Percentiles rank a stretch among this genome's conserved stretches.
Evolutionary conservation across 164 flowering plant species (phyloP).

Genomic region (grape (Vitis vinifera)): ASM3070453v1 NC_081822.1:12312001-12312500

Average conservation of each 20-base stretch:
- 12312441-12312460: constrained; percentile 63
- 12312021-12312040: constrained; percentile 63
- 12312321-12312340: constrained; percentile 54
- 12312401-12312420: not conserved
- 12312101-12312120: constrained; percentile 59
- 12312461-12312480: constrained; percentile 66
- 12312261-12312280: constrained; percentile 49
- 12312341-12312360: not conserved
- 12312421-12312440: constrained; percentile 50
- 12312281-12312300: constrained; percentile 63
- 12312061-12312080: constrained; percentile 59
- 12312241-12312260: constrained; percentile 49
- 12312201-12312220: constrained; percentile 59
- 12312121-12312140: constrained; percentile 42
- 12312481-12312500: constrained; percentile 66
- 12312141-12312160: not conserved
- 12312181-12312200: not conserved
- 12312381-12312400: not conserved
- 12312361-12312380: not conserved
- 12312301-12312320: constrained; percentile 62
- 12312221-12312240: constrained; percentile 65
- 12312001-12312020: constrained; percentile 78
- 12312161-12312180: not conserved
- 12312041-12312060: constrained; percentile 49
- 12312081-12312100: constrained; percentile 45